These are phyloP conservation scores for Lippia alba DNA, from an alignment of 305 asterid species.

Conservation along the genomic window DNA sequence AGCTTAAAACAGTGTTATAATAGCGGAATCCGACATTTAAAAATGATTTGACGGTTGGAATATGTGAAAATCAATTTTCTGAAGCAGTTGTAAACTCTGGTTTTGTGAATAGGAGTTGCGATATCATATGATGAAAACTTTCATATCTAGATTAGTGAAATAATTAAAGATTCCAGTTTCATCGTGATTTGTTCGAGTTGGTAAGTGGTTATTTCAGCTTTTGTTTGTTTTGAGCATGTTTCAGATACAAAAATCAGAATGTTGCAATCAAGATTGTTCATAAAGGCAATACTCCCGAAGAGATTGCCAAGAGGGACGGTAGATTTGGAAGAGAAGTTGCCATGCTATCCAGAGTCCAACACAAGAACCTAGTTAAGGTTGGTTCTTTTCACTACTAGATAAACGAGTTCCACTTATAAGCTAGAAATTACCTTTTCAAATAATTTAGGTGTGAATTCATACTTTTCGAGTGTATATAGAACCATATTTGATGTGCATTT, in stretches of 20 bases:
- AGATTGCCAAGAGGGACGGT: slow-evolving; percentile 73
- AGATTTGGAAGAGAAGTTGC: slow-evolving; percentile 93
- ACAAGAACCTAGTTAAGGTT: slow-evolving; percentile 97
- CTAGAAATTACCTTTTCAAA: slow-evolving; percentile 2
- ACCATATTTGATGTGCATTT: too few relatives aligned
- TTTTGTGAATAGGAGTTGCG: background rate
- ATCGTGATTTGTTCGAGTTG: background rate
- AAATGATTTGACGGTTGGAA: background rate
- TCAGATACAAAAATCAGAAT: slow-evolving; percentile 87
- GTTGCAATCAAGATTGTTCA: slow-evolving; percentile 88
- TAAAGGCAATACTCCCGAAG: slow-evolving; percentile 86
- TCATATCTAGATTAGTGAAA: background rate
- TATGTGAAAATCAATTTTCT: background rate
- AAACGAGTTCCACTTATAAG: background rate
- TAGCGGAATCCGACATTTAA: background rate
- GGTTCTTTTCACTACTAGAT: slow-evolving; percentile 17
- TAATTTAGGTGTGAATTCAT: background rate
- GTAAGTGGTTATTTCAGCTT: background rate
- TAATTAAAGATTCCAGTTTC: background rate
- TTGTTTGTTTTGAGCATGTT: slow-evolving; percentile 26
- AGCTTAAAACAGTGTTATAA: too few relatives aligned
- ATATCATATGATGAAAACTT: background rate
- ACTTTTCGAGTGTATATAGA: background rate
- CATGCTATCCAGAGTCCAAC: slow-evolving; percentile 91
- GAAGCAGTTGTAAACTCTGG: background rate